Evolutionary conservation across 768 basidiomycete genomes (phyloP), one percentile per base, ranked within the genome.

Genomic region (Leucogyrophana mollusca): DNA sequence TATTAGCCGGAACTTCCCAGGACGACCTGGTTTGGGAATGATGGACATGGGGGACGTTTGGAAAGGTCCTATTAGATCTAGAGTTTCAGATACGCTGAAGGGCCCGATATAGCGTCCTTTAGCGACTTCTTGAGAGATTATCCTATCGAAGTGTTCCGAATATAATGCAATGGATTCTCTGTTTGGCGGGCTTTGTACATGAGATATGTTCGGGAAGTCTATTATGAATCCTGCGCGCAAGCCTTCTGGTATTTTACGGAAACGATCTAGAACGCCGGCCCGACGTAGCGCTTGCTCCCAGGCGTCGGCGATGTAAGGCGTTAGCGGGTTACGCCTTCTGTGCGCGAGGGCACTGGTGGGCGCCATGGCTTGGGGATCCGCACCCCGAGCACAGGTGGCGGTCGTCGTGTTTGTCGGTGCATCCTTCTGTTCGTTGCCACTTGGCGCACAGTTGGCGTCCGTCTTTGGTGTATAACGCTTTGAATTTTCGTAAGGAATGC

Each of bases 61-160:
- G 38, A 54, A 57, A 21, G 49, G 56, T 13, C 58, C 53, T 4
- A 60, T 45, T 3, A 46, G 23, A 1, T 2, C 11, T 40, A 48
- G 42, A 6, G 57, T 32, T 1, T n/a, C 21, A 11, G 14, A 2
- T 1, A 38, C 37, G 0, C 49, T 30, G 24, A 50, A 43, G 0
- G 50, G 58, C 1, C 58, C 54, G 9, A 60, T 13, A 38, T 57
- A 60, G n/a, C 56, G 50, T 13, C 53, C 45, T 34, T 30, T 52
- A 4, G 1, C 7, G n/a, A 47, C 8, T 35, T 52, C 46, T 13
- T 35, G 32, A 9, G 23, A 8, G 8, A 52, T 4, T 2, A 47
- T 44, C 4, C 40, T 24, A 2, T 44, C 3, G 27, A 52, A 47
- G 5, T 47, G 13, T 4, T 1, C 13, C 10, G 21, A 5, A 25